A percentile compares a stretch with the other conserved stretches of the same genome.
Conservation (phyloP, 257 asterid genomes). For the Solanum pennellii region DNA sequence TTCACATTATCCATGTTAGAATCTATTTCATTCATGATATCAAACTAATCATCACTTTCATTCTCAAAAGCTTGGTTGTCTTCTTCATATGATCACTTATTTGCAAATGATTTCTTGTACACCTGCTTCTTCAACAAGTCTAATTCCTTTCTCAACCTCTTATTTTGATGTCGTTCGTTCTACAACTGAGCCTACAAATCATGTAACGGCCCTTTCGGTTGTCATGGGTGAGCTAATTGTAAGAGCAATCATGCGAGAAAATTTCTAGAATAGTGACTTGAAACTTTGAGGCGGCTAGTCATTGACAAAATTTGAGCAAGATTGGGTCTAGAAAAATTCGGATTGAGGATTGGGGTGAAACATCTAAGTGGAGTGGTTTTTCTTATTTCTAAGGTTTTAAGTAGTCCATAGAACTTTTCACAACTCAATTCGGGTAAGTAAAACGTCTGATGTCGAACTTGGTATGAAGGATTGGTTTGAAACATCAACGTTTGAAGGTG, state of each 20-base stretch:
- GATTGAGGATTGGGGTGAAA: not conserved
- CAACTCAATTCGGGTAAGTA: not conserved
- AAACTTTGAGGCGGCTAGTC: not conserved
- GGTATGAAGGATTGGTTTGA: not conserved
- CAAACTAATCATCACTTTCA: not conserved
- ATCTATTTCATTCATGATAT: not conserved
- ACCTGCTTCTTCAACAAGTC: no score
- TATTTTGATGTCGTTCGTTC: no score
- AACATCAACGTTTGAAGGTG: not conserved
- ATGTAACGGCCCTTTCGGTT: no score
- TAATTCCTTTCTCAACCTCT: no score
- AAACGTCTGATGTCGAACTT: no score
- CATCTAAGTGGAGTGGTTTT: not conserved
- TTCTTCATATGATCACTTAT: no score
- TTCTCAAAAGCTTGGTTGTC: no score
- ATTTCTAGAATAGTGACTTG: not conserved
- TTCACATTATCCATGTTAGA: no score
- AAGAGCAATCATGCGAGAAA: not conserved
- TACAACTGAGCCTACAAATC: no score
- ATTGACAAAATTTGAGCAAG: not conserved
- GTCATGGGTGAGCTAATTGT: no score
- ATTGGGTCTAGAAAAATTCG: not conserved
- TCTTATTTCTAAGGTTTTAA: not conserved
- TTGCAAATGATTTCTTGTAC: no score
- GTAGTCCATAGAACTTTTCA: not conserved